A percentile compares a stretch with the other conserved stretches of the same genome.
Conservation (phyloP, 2,329 filamentous ascomycete species). For the Botrytis deweyae region DNA sequence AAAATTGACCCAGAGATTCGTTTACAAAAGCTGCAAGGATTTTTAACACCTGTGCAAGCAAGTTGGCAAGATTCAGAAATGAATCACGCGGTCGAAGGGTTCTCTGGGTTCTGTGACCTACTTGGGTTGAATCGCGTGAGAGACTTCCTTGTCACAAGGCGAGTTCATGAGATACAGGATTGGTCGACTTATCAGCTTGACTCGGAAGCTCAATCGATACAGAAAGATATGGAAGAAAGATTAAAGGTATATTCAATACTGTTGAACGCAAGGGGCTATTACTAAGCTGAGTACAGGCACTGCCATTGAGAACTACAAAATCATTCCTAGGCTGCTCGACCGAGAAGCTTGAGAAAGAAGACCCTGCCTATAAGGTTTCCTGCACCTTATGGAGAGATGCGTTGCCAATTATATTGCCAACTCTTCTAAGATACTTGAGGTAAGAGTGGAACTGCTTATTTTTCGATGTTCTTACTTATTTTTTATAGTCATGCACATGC, state of each 20-base stretch:
- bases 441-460: constrained; percentile 41
- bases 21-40: constrained; percentile 68
- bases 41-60: constrained; percentile 77
- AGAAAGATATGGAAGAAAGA: constrained; percentile 74
- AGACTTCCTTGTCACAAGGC: constrained; percentile 70
- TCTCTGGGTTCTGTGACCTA: constrained; percentile 75
- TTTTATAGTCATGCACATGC: constrained; percentile 79
- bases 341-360: constrained; percentile 77
- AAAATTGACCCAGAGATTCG: constrained; percentile 71
- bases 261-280: not conserved
- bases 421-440: constrained; percentile 77
- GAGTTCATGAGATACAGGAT: constrained; percentile 74
- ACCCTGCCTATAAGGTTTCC: constrained; percentile 71
- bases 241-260: constrained; percentile 53
- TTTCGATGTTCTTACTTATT: constrained; percentile 47
- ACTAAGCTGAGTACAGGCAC: constrained; percentile 41
- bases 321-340: constrained; percentile 90
- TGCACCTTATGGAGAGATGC: constrained; percentile 81
- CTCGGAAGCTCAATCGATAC: constrained; percentile 73
- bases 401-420: constrained; percentile 79
- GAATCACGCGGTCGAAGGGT: constrained; percentile 67
- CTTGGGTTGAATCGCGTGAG: constrained; percentile 79
- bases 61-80: constrained; percentile 76
- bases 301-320: constrained; percentile 86
- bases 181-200: constrained; percentile 81